Evolutionary conservation across 106 monocot genomes (phyloP).

Genomic region (Platanthera guangdongensis): DNA sequence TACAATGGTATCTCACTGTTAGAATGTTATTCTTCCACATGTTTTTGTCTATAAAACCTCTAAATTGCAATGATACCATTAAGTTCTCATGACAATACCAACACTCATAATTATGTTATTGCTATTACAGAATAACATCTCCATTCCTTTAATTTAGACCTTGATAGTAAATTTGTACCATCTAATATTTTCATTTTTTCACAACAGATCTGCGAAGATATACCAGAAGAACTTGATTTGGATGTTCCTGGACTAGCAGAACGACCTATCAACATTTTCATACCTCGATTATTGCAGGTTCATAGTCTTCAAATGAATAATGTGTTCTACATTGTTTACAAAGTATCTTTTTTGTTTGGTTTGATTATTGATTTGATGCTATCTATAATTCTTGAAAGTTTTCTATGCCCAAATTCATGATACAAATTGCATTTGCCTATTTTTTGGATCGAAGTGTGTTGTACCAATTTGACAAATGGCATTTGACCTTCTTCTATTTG

Average conservation of each 20-base stretch:
- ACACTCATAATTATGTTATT: constrained; percentile 1
- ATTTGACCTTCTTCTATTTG: not conserved
- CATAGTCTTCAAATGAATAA: not conserved
- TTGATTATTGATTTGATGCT: not conserved
- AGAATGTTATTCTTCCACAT: not conserved
- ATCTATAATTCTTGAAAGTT: not conserved
- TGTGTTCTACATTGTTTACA: not conserved
- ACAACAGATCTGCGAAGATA: constrained; percentile 85
- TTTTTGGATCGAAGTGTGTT: not conserved
- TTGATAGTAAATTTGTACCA: not conserved
- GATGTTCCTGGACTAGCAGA: constrained; percentile 89
- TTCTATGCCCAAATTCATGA: not conserved
- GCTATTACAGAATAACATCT: not conserved
- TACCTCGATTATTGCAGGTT: constrained; percentile 93
- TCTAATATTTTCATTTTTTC: not conserved
- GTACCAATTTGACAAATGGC: not conserved
- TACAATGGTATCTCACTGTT: not conserved
- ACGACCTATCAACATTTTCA: constrained; percentile 83
- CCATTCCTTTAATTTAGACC: not conserved
- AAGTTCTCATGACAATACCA: not conserved
- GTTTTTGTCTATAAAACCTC: not conserved
- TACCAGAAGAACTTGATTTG: constrained; percentile 80
- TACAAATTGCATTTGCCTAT: not conserved
- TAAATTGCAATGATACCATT: not conserved
- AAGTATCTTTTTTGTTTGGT: not conserved